Evolutionary conservation across 2,329 filamentous ascomycete genomes (phyloP).

Genomic region (Chaetomium olivaceum): DNA sequence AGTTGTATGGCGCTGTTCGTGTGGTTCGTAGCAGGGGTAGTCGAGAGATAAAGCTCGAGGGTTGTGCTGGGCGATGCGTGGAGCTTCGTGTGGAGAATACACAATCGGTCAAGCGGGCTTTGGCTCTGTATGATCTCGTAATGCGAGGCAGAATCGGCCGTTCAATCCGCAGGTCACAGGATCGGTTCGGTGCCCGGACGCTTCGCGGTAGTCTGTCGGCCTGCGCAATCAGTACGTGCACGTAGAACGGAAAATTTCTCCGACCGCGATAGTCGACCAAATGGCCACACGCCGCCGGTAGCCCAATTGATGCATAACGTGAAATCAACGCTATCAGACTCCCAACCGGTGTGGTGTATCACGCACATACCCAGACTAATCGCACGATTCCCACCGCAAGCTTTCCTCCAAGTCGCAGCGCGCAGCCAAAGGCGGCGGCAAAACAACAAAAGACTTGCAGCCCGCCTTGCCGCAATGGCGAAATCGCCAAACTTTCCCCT

Average conservation of each 20-base stretch:
- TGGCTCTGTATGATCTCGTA: neutral
- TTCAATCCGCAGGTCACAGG: neutral
- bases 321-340: neutral
- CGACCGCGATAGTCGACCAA: neutral
- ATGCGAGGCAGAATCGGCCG: neutral
- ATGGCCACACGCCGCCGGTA: neutral
- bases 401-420: neutral
- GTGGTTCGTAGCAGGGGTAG: neutral
- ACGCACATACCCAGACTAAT: conserved; percentile 19
- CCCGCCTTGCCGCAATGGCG: conserved; percentile 19
- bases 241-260: neutral
- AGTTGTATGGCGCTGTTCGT: conserved; percentile 7
- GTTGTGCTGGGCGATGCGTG: neutral
- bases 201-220: conserved; percentile 9
- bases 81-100: neutral
- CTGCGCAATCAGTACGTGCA: conserved; percentile 19
- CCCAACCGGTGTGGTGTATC: neutral
- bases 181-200: neutral
- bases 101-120: neutral
- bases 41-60: neutral
- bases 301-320: conserved; percentile 21
- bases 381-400: conserved; percentile 3
- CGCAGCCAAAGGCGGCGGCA: neutral
- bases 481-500: conserved; percentile 18
- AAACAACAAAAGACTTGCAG: conserved; percentile 3